Evolutionary conservation across 805 yeast species (phyloP), one percentile per base, ranked within the genome.

Genomic region (Yamadazyma tumulicola): DNA sequence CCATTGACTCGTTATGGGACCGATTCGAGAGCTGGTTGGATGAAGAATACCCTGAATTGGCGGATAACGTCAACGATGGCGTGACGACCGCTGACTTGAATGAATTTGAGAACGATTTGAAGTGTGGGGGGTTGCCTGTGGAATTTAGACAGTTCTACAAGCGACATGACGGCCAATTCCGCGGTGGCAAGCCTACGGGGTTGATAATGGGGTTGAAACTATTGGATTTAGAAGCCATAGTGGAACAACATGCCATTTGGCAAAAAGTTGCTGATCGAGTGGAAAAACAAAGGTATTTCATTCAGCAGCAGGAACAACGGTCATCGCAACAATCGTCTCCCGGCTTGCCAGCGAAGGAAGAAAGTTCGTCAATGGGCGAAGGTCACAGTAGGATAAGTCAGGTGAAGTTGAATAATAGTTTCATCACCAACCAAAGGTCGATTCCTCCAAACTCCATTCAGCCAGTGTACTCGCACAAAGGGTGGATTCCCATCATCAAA

Each of bases 151-250:
- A 66, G 42, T 63, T 63, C 41, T 67, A 63, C 47, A 67, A 66
- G 46, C 54, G 61, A 39, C 72, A 66, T 47, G 73, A 67, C 45
- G 73, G 73, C 29, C 73, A 67, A 46, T 55, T 65, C 30, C 52
- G 67, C 38, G 72, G 70, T 13, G 72, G 70, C 2, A 42, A 63
- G 42, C 72, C 73, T 18, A 64, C 72, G 2, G 73, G 73, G 1
- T 54, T 66, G 38, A 45, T 67, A 24, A 60, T 67, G 67, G 73
- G 73, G 5, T 49, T 67, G 47, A 57, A 57, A 4, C 51, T 67
- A 19, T 55, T 67, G 42, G 73, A 67, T 49, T 52, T 67, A 24
- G 73, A 67, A 47, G 51, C 62, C 29, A 61, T 67, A 26, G 56
- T 57, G 37, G 70, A 65, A 43, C 71, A 67, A 41, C 58, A 64